These are phyloP conservation scores for Beauveria sp. DNA, from an alignment of 2,329 filamentous ascomycete species.

Conservation along the genomic window DNA sequence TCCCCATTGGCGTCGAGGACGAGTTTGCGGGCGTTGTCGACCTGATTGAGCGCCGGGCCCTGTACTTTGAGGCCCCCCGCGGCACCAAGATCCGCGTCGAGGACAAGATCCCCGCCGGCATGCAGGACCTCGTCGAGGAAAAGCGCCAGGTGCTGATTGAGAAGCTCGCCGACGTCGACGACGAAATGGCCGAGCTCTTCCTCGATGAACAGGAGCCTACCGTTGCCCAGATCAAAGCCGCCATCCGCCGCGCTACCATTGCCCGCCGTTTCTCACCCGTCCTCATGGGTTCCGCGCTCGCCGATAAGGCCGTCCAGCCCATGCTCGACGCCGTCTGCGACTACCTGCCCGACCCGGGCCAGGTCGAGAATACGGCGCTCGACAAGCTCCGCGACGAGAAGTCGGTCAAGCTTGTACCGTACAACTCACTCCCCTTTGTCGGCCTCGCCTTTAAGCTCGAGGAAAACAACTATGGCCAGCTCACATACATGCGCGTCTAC, in stretches of 20 bases:
- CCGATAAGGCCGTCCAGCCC: slow-evolving; percentile 89
- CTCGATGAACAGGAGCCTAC: slow-evolving; percentile 79
- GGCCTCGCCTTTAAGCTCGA: slow-evolving; percentile 97
- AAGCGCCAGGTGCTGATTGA: slow-evolving; percentile 83
- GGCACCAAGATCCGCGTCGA: slow-evolving; percentile 70
- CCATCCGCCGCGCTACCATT: slow-evolving; percentile 88
- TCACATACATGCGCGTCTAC: slow-evolving; percentile 98
- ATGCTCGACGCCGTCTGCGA: slow-evolving; percentile 97
- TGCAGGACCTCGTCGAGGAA: slow-evolving; percentile 69
- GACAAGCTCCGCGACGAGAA: slow-evolving; percentile 74
- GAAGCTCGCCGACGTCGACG: slow-evolving; percentile 93
- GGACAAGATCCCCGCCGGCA: slow-evolving; percentile 75
- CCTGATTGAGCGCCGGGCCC: slow-evolving; percentile 81
- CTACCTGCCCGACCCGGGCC: slow-evolving; percentile 84
- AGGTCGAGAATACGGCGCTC: slow-evolving; percentile 83
- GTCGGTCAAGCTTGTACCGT: slow-evolving; percentile 80
- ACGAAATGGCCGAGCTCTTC: slow-evolving; percentile 94
- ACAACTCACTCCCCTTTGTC: slow-evolving; percentile 89
- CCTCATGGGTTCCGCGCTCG: slow-evolving; percentile 91
- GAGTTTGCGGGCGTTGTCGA: slow-evolving; percentile 90
- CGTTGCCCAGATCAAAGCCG: slow-evolving; percentile 77
- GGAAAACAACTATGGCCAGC: slow-evolving; percentile 95
- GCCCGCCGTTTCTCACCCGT: slow-evolving; percentile 85
- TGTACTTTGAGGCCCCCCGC: slow-evolving; percentile 82
- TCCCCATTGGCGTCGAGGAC: slow-evolving; percentile 89